These are phyloP conservation scores for Mycena chlorophos DNA, from an alignment of 768 basidiomycete species.

Conservation along the genomic window DNA sequence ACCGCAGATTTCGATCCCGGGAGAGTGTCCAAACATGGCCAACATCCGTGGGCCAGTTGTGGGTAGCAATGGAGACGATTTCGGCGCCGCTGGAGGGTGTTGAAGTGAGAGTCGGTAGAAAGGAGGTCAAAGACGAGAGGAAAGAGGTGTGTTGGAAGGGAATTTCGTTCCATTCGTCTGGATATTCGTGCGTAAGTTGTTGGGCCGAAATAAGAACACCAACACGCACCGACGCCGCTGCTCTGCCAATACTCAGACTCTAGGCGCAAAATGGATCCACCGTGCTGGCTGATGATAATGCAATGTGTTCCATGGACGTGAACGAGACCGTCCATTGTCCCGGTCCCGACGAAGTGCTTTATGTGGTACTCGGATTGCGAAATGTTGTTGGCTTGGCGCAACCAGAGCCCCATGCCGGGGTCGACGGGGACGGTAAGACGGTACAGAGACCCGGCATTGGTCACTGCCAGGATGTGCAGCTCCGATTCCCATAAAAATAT, in stretches of 20 bases:
- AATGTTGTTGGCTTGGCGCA: conserved; percentile 49
- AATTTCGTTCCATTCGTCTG: conserved; percentile 76
- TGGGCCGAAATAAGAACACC: conserved; percentile 16
- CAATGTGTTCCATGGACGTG: conserved; percentile 68
- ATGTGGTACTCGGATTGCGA: conserved; percentile 72
- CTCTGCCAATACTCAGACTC: conserved; percentile 62
- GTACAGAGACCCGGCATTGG: conserved; percentile 69
- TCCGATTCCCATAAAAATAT: conserved; percentile 58
- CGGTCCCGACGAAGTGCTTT: conserved; percentile 49
- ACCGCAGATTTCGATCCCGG: conserved; percentile 77
- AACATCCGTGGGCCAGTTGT: conserved; percentile 75
- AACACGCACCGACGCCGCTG: conserved; percentile 55
- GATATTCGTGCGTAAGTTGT: conserved; percentile 22
- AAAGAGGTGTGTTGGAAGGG: conserved; percentile 65
- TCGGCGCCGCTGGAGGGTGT: conserved; percentile 50
- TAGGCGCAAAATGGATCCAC: conserved; percentile 67
- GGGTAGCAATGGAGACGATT: conserved; percentile 70
- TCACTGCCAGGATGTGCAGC: conserved; percentile 72
- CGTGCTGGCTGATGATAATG: conserved; percentile 59
- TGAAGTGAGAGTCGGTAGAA: conserved; percentile 56
- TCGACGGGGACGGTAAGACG: conserved; percentile 66
- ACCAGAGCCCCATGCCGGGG: conserved; percentile 57
- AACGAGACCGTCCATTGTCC: conserved; percentile 47
- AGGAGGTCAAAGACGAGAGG: conserved; percentile 64
- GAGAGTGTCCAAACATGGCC: conserved; percentile 83